Evolutionary conservation across 2,329 filamentous ascomycete genomes (phyloP).

Genomic region (Cercospora sp.): DNA sequence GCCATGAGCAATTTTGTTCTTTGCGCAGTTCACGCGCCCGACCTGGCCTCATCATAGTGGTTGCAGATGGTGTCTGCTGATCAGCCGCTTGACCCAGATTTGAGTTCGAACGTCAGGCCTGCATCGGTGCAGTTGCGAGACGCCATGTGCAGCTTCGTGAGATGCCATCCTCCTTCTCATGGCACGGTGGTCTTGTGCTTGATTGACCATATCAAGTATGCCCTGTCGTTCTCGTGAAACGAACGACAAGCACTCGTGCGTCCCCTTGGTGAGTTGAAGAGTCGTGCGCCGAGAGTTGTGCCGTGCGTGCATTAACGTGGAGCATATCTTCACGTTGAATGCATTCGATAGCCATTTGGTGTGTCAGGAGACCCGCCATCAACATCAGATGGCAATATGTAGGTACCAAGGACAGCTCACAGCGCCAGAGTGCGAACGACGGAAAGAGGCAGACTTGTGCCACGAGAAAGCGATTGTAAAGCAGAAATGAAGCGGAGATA

Average conservation of each 20-base stretch:
- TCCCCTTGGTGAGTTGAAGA: conserved; percentile 35
- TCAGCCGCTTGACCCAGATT: neutral
- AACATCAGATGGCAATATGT: neutral
- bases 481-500: conserved; percentile 16
- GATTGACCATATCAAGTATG: neutral
- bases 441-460: conserved; percentile 13
- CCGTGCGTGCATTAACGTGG: conserved; percentile 14
- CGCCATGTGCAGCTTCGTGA: neutral
- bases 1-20: neutral
- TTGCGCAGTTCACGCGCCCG: neutral
- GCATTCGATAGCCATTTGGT: conserved; percentile 41
- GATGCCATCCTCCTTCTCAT: neutral
- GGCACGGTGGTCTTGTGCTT: neutral
- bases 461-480: conserved; percentile 13
- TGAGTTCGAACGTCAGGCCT: neutral
- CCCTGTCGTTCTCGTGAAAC: neutral
- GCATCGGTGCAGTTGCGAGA: neutral
- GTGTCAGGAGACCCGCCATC: conserved; percentile 44
- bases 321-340: conserved; percentile 4
- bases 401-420: conserved; percentile 23
- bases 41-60: neutral
- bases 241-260: neutral
- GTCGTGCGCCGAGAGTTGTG: conserved; percentile 31
- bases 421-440: conserved; percentile 21
- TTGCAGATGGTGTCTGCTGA: neutral